A percentile compares a stretch with the other conserved stretches of the same genome.
Conservation (phyloP, 2,329 filamentous ascomycete species). For the Tolypocladium pustulatum region DNA sequence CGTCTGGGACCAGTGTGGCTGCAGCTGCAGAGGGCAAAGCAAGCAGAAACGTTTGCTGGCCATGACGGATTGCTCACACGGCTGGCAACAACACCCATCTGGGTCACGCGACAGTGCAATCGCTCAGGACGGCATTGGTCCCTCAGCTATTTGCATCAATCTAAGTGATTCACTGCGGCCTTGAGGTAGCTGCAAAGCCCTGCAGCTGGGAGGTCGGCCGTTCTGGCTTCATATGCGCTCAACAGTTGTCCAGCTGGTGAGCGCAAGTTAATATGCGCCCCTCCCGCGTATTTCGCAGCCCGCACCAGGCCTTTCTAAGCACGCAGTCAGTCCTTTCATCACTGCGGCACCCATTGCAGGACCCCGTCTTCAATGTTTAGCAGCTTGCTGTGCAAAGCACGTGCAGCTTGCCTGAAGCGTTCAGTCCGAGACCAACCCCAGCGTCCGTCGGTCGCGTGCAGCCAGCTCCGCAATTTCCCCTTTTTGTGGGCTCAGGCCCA, state of each 20-base stretch:
- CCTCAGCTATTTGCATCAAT: no score
- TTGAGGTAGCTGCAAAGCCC: neutral
- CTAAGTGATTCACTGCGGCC: neutral
- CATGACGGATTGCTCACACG: neutral
- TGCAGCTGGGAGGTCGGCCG: neutral
- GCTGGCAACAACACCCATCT: neutral
- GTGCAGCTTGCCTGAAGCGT: neutral
- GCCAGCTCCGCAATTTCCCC: neutral
- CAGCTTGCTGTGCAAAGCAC: neutral
- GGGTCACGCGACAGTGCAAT: neutral
- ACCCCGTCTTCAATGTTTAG: no score
- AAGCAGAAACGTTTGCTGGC: neutral
- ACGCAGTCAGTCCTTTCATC: neutral
- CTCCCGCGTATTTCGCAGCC: neutral
- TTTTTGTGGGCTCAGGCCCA: neutral
- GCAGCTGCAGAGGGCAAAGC: neutral
- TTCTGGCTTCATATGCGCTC: neutral
- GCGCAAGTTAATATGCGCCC: neutral
- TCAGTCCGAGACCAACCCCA: neutral
- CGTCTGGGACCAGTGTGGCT: neutral
- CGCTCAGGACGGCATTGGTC: no score
- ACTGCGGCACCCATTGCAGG: neutral
- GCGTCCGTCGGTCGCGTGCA: neutral
- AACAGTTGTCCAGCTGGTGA: no score
- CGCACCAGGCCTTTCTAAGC: neutral